phyloP scores from a whole-genome alignment of 2,329 filamentous ascomycete species.

The Colletotrichum tamarilloi region DNA sequence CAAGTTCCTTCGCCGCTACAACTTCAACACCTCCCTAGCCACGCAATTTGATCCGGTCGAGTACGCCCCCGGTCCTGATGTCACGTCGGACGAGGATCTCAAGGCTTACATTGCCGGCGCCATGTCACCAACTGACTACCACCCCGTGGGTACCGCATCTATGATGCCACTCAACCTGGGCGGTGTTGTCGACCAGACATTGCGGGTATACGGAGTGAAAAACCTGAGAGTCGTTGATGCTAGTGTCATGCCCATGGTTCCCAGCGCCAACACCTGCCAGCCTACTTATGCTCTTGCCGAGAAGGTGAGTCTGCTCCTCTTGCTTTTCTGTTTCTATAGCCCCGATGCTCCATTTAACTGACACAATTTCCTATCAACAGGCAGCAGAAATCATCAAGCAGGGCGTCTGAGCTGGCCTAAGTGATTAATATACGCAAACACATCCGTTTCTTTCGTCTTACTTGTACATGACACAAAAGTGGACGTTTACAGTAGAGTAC shows the following conservation, averaged over 20 bases:
- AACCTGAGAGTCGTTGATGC: slow-evolving; percentile 44
- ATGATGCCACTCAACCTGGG: slow-evolving; percentile 57
- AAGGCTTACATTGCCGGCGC: slow-evolving; percentile 36
- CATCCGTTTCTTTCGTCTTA: no score
- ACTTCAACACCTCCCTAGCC: slow-evolving; percentile 50
- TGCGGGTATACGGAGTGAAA: slow-evolving; percentile 44
- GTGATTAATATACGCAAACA: no score
- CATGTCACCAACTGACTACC: slow-evolving; percentile 46
- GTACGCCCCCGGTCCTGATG: slow-evolving; percentile 43
- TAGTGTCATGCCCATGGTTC: slow-evolving; percentile 44
- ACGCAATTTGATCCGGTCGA: slow-evolving; percentile 46
- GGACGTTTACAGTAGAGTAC: no score
- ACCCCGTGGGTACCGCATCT: slow-evolving; percentile 59
- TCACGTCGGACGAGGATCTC: slow-evolving; percentile 48
- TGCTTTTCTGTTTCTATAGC: neutral
- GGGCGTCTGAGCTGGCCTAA: neutral
- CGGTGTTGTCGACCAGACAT: slow-evolving; percentile 45
- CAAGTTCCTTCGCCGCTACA: slow-evolving; percentile 48
- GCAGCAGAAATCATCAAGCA: slow-evolving; percentile 25
- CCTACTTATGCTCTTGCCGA: slow-evolving; percentile 51
- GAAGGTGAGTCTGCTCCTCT: slow-evolving; percentile 36
- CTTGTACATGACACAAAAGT: no score
- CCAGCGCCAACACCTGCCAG: slow-evolving; percentile 44
- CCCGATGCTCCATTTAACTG: neutral
- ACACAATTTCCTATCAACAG: neutral